Evolutionary conservation across 352 stramenopile species (phyloP).

Genomic region (Globisporangium rhizosaccharum): DNA sequence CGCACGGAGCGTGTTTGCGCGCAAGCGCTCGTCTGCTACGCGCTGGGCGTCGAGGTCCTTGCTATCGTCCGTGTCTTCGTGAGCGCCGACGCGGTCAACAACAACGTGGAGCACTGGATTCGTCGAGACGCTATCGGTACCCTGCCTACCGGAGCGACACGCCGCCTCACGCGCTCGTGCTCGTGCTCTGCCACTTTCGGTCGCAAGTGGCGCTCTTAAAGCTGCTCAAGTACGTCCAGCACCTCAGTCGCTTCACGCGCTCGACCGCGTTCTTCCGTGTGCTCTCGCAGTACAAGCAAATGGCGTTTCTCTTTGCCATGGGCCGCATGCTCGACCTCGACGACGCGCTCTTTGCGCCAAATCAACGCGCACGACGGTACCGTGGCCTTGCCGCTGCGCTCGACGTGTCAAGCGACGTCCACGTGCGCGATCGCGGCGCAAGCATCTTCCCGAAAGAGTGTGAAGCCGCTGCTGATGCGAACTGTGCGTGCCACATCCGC

Average conservation of each 20-base stretch:
- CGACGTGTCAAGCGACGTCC: slow-evolving; percentile 20
- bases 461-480: slow-evolving; percentile 17
- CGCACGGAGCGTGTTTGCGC: slow-evolving; percentile 57
- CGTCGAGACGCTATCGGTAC: slow-evolving; percentile 16
- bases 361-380: slow-evolving; percentile 28
- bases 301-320: slow-evolving; percentile 60
- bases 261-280: slow-evolving; percentile 47
- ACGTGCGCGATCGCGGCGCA: slow-evolving; percentile 31
- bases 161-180: slow-evolving; percentile 31
- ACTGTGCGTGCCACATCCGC: slow-evolving; percentile 34
- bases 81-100: slow-evolving; percentile 8
- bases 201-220: slow-evolving; percentile 20
- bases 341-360: slow-evolving; percentile 44
- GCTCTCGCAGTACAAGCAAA: slow-evolving; percentile 41
- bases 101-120: not conserved
- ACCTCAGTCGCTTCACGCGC: slow-evolving; percentile 17
- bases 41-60: slow-evolving; percentile 11
- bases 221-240: slow-evolving; percentile 43
- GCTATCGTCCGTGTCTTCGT: not conserved
- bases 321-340: slow-evolving; percentile 57
- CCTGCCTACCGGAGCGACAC: slow-evolving; percentile 15
- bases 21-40: slow-evolving; percentile 31
- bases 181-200: slow-evolving; percentile 52
- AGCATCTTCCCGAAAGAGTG: slow-evolving; percentile 54
- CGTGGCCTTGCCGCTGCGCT: slow-evolving; percentile 39